phyloP scores from a whole-genome alignment of 164 flowering plant genomes.

The Vitis rotundifolia region DNA sequence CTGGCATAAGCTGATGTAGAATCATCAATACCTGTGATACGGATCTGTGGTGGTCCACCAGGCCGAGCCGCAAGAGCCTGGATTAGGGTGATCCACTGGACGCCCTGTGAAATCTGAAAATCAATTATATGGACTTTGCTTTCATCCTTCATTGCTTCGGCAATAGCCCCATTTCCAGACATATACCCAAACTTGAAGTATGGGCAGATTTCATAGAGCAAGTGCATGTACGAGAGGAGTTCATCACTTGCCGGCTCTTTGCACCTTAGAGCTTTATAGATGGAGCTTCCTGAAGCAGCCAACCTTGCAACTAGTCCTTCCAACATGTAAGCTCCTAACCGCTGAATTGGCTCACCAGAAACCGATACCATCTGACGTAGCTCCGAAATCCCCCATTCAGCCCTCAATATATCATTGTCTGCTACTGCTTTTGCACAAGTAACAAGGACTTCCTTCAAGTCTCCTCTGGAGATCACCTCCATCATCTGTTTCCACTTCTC shows the following conservation, averaged over 20 bases:
- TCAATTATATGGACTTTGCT: constrained; percentile 69
- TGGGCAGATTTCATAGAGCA: constrained; percentile 77
- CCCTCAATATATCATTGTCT: constrained; percentile 38
- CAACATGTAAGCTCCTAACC: constrained; percentile 78
- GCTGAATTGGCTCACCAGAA: constrained; percentile 72
- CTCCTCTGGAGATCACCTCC: constrained; percentile 51
- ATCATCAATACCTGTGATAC: constrained; percentile 83
- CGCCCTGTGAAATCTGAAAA: constrained; percentile 79
- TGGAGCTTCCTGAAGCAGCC: constrained; percentile 61
- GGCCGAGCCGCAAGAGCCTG: constrained; percentile 71
- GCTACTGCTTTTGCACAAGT: constrained; percentile 66
- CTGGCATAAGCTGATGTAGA: constrained; percentile 61
- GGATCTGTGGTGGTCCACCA: constrained; percentile 71
- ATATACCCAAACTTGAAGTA: constrained; percentile 80
- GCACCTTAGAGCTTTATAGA: constrained; percentile 69
- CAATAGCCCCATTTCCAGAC: constrained; percentile 87
- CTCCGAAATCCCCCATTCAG: constrained; percentile 58
- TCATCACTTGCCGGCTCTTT: constrained; percentile 65
- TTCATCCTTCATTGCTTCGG: constrained; percentile 76
- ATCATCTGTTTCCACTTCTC: constrained; percentile 38
- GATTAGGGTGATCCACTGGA: constrained; percentile 70
- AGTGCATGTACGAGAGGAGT: constrained; percentile 72
- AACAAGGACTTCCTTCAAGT: constrained; percentile 51
- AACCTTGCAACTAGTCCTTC: constrained; percentile 75
- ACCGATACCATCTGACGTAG: constrained; percentile 77